phyloP scores from a whole-genome alignment of 768 basidiomycete species.

The Tricholoma saponaceum region DNA sequence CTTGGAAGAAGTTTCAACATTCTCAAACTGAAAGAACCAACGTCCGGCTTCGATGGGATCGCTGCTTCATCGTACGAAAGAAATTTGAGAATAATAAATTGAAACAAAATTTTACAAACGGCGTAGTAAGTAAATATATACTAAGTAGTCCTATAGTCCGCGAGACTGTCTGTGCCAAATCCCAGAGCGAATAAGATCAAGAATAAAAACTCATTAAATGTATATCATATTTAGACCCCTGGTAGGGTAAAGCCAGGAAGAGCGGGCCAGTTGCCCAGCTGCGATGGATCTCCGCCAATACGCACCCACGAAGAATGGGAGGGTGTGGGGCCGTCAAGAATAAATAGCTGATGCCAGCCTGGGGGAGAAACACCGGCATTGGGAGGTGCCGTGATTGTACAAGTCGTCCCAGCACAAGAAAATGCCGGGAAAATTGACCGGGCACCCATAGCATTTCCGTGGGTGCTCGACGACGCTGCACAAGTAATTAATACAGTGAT shows the following conservation, averaged over 20 bases:
- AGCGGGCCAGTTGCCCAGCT: conserved; percentile 71
- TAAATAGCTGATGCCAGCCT: conserved; percentile 72
- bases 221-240: conserved; percentile 37
- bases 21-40: too few relatives aligned
- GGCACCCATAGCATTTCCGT: conserved; percentile 74
- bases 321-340: conserved; percentile 77
- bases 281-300: conserved; percentile 71
- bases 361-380: conserved; percentile 66
- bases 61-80: not conserved
- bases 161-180: not conserved
- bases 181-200: not conserved
- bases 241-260: conserved; percentile 65
- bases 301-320: conserved; percentile 72
- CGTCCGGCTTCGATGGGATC: too few relatives aligned
- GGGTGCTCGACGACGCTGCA: conserved; percentile 68
- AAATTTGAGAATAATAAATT: too few relatives aligned
- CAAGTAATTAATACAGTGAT: not conserved
- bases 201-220: not conserved
- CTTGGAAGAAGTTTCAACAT: too few relatives aligned
- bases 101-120: too few relatives aligned
- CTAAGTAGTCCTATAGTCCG: not conserved
- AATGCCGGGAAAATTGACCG: conserved; percentile 73
- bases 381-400: conserved; percentile 77
- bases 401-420: conserved; percentile 60
- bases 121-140: not conserved